Evolutionary conservation across 2,329 filamentous ascomycete species (phyloP), one percentile per base, ranked within the genome.

Genomic region (Didymella sp.): DNA sequence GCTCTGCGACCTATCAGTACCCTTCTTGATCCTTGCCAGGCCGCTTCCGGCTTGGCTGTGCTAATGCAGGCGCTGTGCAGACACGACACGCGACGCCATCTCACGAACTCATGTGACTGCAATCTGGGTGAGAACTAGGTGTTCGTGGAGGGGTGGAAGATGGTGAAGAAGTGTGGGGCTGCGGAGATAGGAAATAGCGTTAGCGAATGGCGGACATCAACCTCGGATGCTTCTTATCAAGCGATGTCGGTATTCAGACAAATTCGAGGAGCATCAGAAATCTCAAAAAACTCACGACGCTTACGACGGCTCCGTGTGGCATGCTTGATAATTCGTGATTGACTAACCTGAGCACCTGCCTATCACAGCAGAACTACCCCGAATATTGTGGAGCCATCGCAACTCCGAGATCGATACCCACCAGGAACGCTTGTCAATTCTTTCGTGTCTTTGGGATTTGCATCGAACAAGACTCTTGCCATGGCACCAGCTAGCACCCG

Each of bases 181-280:
- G n/a, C 33, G 33, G 33, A 37, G 33, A 37, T 37, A 37, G 33
- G 33, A 19, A 19, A 19, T 37, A 19, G 33, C 33, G n/a, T 35
- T 37, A 21, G 33, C 33, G 24, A 49, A 55, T 55, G 51, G 49
- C 51, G 45, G 38, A 49, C 47, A 19, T 56, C 47, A 51, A 51
- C 54, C 31, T 41, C 21, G 17, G 54, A 40, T 31, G 22, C n/a
- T 15, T 42, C 21, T 40, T 49, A 12, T 22, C 30, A 12, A 52
- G 55, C 48, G 49, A 53, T 48, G 49, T 58, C 38, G 55, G 49
- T 40, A 15, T 33, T 17, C 12, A 6, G 12, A 33, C 15, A 19
- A 24, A 24, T 33, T 8, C 9, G 17, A 13, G 6, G 7, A 1
- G 6, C 21, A 38, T 21, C 4, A 22, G 1, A 24, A 15, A 37